Conservation (phyloP, 2,329 filamentous ascomycete species). For the Pyricularia sp. region DNA sequence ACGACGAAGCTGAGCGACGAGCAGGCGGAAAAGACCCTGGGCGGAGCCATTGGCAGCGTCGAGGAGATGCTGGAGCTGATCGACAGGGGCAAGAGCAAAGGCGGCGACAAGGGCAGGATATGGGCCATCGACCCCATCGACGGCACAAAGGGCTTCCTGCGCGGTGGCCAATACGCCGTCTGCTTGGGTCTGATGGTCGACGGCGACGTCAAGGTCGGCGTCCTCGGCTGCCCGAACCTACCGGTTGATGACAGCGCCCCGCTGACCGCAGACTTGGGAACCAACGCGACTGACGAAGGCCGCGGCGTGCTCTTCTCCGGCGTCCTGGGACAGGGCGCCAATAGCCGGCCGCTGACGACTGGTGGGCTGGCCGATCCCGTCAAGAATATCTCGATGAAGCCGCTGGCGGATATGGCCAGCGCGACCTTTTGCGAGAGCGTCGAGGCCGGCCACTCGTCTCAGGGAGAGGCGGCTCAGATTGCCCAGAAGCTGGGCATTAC, state of each 20-base stretch:
- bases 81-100: conserved; percentile 55
- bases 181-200: conserved; percentile 87
- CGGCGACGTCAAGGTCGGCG: conserved; percentile 85
- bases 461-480: conserved; percentile 77
- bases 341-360: conserved; percentile 56
- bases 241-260: conserved; percentile 69
- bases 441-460: conserved; percentile 82
- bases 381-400: conserved; percentile 66
- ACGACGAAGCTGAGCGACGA: conserved; percentile 46
- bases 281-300: conserved; percentile 58
- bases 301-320: conserved; percentile 84
- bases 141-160: conserved; percentile 91
- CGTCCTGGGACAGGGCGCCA: conserved; percentile 65
- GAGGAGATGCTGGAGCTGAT: conserved; percentile 48
- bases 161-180: conserved; percentile 93
- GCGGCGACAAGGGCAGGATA: conserved; percentile 63
- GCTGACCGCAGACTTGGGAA: conserved; percentile 58
- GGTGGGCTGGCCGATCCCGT: conserved; percentile 35
- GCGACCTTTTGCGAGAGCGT: conserved; percentile 96
- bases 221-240: conserved; percentile 90
- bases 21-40: conserved; percentile 44
- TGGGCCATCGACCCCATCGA: conserved; percentile 98
- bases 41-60: conserved; percentile 46
- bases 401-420: conserved; percentile 56
- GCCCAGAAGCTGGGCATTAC: conserved; percentile 78